Conservation (phyloP, 2,329 filamentous ascomycete genomes). For the Talaromyces sp. region DNA sequence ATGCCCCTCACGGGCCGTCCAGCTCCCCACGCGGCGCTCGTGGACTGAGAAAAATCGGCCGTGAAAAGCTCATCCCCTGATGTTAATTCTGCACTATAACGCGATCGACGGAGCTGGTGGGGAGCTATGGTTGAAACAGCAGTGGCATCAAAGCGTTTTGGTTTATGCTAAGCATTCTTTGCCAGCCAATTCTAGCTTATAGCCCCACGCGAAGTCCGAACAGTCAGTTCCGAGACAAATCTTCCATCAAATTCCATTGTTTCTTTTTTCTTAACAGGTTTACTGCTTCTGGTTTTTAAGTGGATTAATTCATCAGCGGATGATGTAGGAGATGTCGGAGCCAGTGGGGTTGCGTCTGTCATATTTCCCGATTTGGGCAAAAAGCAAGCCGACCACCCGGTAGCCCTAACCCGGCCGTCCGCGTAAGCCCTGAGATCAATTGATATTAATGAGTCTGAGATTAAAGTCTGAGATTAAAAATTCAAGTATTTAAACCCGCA, state of each 20-base stretch:
- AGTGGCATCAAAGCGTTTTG: background rate
- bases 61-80: background rate
- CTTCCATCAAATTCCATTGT: background rate
- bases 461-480: background rate
- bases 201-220: background rate
- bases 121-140: background rate
- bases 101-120: background rate
- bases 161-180: background rate
- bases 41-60: background rate
- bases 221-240: background rate
- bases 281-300: background rate
- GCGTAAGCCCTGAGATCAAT: too few relatives aligned
- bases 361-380: background rate
- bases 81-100: background rate
- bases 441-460: background rate
- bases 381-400: background rate
- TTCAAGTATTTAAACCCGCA: background rate
- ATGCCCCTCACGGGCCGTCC: background rate
- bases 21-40: background rate
- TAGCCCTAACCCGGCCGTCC: background rate
- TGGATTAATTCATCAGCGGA: background rate
- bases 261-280: background rate
- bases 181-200: background rate
- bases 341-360: background rate
- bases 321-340: background rate